These are phyloP conservation scores for Wickerhamiella infanticola DNA, from an alignment of 1,139 yeast genomes.

Conservation along the genomic window DNA sequence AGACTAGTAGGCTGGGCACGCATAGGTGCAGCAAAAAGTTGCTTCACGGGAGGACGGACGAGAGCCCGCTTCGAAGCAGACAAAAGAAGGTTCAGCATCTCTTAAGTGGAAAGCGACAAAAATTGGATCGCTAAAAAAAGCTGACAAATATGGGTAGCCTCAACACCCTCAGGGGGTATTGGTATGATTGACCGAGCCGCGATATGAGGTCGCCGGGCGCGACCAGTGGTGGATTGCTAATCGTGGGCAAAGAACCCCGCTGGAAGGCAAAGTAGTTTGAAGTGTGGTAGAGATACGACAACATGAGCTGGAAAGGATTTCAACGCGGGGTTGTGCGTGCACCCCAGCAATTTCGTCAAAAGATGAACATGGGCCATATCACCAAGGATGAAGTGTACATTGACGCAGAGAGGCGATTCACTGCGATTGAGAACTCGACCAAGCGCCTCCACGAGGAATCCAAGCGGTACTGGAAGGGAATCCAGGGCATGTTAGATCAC, in stretches of 20 bases:
- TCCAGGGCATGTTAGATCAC: slow-evolving; percentile 81
- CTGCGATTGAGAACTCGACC: slow-evolving; percentile 78
- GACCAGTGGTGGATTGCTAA: no score
- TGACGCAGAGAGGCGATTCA: slow-evolving; percentile 93
- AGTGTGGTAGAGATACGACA: not conserved
- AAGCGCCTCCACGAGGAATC: slow-evolving; percentile 83
- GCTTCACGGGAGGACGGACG: not conserved
- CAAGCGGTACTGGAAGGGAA: slow-evolving; percentile 75
- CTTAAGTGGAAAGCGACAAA: no score
- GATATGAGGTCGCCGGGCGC: no score
- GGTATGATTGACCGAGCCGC: no score
- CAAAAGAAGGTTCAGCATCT: not conserved
- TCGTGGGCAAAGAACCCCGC: no score
- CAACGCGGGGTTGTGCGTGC: slow-evolving; percentile 78
- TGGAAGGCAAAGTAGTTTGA: no score
- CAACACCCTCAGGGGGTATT: no score
- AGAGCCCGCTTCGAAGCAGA: not conserved
- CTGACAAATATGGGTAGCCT: no score
- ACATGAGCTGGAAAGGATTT: slow-evolving; percentile 87
- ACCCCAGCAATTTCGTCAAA: slow-evolving; percentile 29
- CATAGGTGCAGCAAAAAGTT: not conserved
- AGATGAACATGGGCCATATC: slow-evolving; percentile 42
- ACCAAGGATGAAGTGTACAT: slow-evolving; percentile 78
- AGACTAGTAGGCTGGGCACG: not conserved
- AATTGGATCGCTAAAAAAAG: no score